Evolutionary conservation across 2,329 filamentous ascomycete genomes (phyloP).

Genomic region (Chrysoporthe cubensis): DNA sequence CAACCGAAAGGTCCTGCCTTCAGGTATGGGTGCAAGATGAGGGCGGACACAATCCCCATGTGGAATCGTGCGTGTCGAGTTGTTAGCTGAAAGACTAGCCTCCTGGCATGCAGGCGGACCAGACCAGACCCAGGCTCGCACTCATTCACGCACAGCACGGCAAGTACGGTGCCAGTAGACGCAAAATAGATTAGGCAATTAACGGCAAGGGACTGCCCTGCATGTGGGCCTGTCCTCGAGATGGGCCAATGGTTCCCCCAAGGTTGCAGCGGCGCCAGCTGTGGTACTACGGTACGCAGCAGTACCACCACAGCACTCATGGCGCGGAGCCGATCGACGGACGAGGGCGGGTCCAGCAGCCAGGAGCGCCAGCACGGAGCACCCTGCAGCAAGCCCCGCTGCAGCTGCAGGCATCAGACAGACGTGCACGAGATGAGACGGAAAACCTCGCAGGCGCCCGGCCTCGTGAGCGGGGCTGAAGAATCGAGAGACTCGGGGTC

Average conservation of each 20-base stretch:
- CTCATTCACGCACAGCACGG: background rate
- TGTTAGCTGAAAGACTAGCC: slow-evolving; percentile 28
- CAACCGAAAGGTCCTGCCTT: background rate
- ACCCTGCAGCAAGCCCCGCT: slow-evolving; percentile 18
- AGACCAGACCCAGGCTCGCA: slow-evolving; percentile 12
- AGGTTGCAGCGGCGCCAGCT: background rate
- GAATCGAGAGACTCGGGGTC: background rate
- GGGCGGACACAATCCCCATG: slow-evolving; percentile 18
- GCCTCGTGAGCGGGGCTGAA: background rate
- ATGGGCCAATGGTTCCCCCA: background rate
- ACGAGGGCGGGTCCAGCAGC: background rate
- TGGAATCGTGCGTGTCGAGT: slow-evolving; percentile 27
- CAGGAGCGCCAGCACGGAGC: slow-evolving; percentile 16
- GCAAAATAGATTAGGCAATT: slow-evolving; percentile 8
- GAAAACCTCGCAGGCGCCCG: slow-evolving; percentile 4
- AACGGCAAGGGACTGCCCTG: background rate
- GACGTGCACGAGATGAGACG: slow-evolving; percentile 17
- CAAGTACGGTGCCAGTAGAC: background rate
- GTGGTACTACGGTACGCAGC: background rate
- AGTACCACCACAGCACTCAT: background rate
- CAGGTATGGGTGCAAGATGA: slow-evolving; percentile 12
- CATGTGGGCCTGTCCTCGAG: background rate
- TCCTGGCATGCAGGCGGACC: slow-evolving; percentile 26
- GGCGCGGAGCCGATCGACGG: slow-evolving; percentile 1
- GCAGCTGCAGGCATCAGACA: slow-evolving; percentile 14